These are phyloP conservation scores for Rhamnella rubrinervis DNA, from an alignment of 331 rosid genomes.

Conservation along the genomic window DNA sequence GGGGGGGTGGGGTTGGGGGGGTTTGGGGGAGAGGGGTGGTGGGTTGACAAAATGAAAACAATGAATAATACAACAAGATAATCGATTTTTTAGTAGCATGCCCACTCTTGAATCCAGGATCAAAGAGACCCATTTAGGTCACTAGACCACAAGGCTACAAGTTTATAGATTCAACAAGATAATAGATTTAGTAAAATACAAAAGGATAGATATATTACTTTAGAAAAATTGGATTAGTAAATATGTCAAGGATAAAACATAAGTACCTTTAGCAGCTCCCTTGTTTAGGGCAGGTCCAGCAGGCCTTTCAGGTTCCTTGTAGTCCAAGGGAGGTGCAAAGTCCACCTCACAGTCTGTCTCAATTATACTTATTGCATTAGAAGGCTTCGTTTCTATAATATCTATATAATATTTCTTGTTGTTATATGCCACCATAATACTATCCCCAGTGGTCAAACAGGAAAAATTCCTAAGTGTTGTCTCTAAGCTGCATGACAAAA, in stretches of 20 bases:
- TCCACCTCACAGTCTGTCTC: slow-evolving; percentile 99
- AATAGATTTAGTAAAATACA: background rate
- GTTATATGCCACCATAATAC: slow-evolving; percentile 98
- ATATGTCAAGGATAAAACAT: slow-evolving; percentile 11
- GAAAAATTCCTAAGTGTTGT: slow-evolving; percentile 93
- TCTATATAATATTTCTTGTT: slow-evolving; percentile 94
- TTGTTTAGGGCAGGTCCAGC: slow-evolving; percentile 44
- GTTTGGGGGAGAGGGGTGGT: no score
- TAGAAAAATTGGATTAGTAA: background rate
- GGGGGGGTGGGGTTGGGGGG: no score
- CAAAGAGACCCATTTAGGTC: no score
- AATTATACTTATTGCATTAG: slow-evolving; percentile 84
- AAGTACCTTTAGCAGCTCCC: slow-evolving; percentile 61
- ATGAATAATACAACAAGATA: no score
- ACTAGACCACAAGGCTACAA: no score
- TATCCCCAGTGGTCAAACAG: slow-evolving; percentile 89
- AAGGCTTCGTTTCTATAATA: slow-evolving; percentile 87
- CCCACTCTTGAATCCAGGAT: no score
- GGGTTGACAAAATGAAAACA: no score
- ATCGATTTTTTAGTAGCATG: no score
- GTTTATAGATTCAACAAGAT: no score
- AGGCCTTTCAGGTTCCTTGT: slow-evolving; percentile 93
- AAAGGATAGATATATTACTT: background rate
- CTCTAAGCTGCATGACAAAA: slow-evolving; percentile 65
- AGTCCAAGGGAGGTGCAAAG: slow-evolving; percentile 98